phyloP scores from a whole-genome alignment of 2,329 filamentous ascomycete species.

The Aspergillus piperis region DNA sequence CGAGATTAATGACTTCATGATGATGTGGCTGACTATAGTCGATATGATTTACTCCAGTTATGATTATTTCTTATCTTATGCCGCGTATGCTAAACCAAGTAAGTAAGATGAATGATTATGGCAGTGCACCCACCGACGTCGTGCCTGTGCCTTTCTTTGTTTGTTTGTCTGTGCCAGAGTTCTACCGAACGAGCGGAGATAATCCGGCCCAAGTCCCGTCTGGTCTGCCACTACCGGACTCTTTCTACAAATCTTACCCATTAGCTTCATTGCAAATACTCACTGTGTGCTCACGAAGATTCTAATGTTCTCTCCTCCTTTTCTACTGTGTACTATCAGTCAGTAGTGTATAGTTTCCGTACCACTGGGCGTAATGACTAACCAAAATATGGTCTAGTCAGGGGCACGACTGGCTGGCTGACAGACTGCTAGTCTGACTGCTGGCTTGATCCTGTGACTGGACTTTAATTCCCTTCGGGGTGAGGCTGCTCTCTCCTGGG shows the following conservation, averaged over 20 bases:
- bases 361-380: background rate
- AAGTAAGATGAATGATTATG: background rate
- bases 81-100: too few relatives aligned
- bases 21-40: background rate
- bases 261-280: too few relatives aligned
- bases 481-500: background rate
- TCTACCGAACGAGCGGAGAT: background rate
- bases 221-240: background rate
- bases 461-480: background rate
- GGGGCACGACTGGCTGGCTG: conserved; percentile 13
- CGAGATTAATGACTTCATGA: conserved; percentile 1
- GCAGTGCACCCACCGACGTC: background rate
- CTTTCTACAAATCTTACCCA: too few relatives aligned
- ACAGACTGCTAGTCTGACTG: background rate
- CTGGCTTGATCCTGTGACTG: background rate
- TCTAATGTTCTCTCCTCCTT: too few relatives aligned
- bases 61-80: background rate
- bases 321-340: background rate
- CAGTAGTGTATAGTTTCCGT: background rate
- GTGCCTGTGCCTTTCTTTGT: background rate
- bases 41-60: background rate
- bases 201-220: background rate
- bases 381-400: conserved; percentile 14
- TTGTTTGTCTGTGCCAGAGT: background rate
- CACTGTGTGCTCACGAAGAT: too few relatives aligned